Evolutionary conservation across 225 moss, liverwort and hornwort species (phyloP), one percentile per base, ranked within the genome.

Genomic region (Physcomitrium patens): DNA sequence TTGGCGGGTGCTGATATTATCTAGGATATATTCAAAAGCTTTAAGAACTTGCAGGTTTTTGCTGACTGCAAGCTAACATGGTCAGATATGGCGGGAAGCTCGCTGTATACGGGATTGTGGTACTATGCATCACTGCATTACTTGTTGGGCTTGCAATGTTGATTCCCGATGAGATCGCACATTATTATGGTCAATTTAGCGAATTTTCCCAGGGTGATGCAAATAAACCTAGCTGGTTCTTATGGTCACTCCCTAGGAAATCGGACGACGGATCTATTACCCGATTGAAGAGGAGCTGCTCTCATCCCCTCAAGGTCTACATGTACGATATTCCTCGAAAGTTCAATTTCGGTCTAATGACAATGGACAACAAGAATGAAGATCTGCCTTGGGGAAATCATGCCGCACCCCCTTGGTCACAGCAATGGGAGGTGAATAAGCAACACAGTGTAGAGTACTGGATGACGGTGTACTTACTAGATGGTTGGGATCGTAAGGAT

Each of bases 371-470:
- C 15, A 83, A 65, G 15, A 71, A 89, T 70, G 84, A 82, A 74
- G 81, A 91, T 47, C 68, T 84, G 67, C 88, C 91, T 1, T 91
- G 91, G 91, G 42, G 62, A 5, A 74, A 83, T 20, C 74, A 79
- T 50, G 73, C 72, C 76, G 55, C 80, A 48, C 88, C 86, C 10
- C 17, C 67, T 16, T 91, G 86, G 86, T 75, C 84, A 13, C 56
- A 44, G 37, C 72, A 68, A n/a, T 82, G 84, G 57, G 86, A 78
- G 55, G 78, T 91, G 17, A 84, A 78, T 63, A 89, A 81, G 70
- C 91, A 91, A 76, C 86, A 91, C 54, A 91, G 71, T 73, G 82
- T 91, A 45, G 91, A 91, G 55, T 91, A 91, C 56, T 91, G 91
- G 91, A 10, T 91, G 82, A 79, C 80, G 80, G 74, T 81, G 74